These are phyloP conservation scores for Capsella bursapastoris DNA, from an alignment of 345 rosid genomes.

Conservation along the genomic window DNA sequence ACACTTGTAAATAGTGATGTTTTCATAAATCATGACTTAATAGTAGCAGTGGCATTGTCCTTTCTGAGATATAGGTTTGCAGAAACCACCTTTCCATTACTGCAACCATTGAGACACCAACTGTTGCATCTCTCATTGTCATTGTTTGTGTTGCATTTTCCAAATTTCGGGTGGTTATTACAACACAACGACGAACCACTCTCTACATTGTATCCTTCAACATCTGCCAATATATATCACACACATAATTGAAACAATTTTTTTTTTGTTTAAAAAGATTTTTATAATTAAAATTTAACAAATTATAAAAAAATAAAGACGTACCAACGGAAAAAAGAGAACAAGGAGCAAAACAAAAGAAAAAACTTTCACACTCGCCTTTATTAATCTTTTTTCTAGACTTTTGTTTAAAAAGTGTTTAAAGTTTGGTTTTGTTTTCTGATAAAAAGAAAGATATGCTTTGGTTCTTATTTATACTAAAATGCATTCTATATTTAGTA, in stretches of 20 bases:
- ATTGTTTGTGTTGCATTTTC: constrained; percentile 23
- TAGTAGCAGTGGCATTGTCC: constrained; percentile 32
- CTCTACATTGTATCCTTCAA: neutral
- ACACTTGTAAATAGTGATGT: too few relatives aligned
- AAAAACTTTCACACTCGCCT: constrained; percentile 24
- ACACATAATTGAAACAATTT: neutral
- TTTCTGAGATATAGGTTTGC: constrained; percentile 19
- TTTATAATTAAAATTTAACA: too few relatives aligned
- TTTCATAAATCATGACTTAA: neutral
- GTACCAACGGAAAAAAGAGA: constrained; percentile 17
- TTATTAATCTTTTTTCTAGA: constrained; percentile 7
- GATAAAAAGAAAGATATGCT: neutral
- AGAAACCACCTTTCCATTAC: constrained; percentile 18
- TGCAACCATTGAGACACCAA: constrained; percentile 29
- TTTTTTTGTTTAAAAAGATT: too few relatives aligned
- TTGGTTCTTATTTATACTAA: constrained; percentile 18
- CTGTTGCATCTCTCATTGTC: constrained; percentile 22
- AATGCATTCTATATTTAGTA: neutral
- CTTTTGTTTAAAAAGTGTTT: neutral
- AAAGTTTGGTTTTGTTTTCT: neutral
- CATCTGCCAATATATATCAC: neutral
- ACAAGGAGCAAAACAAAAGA: constrained; percentile 27
- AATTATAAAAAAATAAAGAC: neutral
- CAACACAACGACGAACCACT: constrained; percentile 31
- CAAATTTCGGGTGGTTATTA: constrained; percentile 36